Evolutionary conservation across 306 rosid genomes (phyloP).

Genomic region (Gleditsia sinensis): DNA sequence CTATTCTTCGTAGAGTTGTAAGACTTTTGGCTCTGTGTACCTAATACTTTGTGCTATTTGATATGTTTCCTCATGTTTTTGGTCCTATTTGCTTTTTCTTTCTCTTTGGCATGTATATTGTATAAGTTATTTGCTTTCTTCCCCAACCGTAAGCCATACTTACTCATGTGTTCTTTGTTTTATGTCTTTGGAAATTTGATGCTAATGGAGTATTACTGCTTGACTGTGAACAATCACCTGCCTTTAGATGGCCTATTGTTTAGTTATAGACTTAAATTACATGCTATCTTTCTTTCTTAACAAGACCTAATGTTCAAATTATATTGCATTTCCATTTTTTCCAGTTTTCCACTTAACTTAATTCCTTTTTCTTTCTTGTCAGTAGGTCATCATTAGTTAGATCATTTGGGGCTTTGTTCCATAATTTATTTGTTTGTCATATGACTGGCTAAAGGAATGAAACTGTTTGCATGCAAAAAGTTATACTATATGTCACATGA

Average conservation of each 20-base stretch:
- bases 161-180: neutral
- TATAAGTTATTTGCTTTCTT: neutral
- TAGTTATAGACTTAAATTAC: neutral
- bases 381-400: neutral
- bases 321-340: neutral
- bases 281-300: neutral
- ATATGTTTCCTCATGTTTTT: slow-evolving; percentile 6
- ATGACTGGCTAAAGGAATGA: neutral
- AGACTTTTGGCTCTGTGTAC: slow-evolving; percentile 34
- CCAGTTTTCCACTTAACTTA: neutral
- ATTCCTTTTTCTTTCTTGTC: neutral
- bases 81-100: neutral
- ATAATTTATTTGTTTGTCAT: neutral
- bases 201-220: neutral
- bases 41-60: slow-evolving; percentile 1
- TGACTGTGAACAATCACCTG: neutral
- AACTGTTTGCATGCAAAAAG: neutral
- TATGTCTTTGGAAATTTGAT: neutral
- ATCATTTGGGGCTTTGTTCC: neutral
- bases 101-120: neutral
- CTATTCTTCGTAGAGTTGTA: slow-evolving; percentile 84
- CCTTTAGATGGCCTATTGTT: neutral
- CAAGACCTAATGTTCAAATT: neutral
- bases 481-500: neutral
- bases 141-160: neutral